phyloP scores from a whole-genome alignment of 495 filamentous ascomycete species.

The Haplographium delicatum region DNA sequence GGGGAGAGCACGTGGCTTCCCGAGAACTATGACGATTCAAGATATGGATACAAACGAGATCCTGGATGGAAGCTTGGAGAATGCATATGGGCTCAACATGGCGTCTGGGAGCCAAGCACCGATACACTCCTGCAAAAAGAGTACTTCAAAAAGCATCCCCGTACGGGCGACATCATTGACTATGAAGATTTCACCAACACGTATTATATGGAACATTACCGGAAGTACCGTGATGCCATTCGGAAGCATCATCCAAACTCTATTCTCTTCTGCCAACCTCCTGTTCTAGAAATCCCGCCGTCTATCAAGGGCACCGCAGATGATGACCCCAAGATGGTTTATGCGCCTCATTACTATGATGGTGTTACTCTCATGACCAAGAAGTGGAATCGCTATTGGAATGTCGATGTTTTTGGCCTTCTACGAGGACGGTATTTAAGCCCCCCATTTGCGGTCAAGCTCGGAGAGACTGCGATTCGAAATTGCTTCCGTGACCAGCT shows the following conservation, averaged over 20 bases:
- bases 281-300: conserved; percentile 87
- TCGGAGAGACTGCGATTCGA: conserved; percentile 91
- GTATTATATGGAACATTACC: conserved; percentile 83
- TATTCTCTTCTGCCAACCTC: conserved; percentile 88
- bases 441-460: conserved; percentile 83
- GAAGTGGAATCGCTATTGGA: conserved; percentile 97
- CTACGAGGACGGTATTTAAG: conserved; percentile 82
- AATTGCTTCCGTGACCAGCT: conserved; percentile 93
- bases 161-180: conserved; percentile 63
- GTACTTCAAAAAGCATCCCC: conserved; percentile 78
- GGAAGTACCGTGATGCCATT: conserved; percentile 68
- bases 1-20: conserved; percentile 82
- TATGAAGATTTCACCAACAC: conserved; percentile 83
- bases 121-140: conserved; percentile 77
- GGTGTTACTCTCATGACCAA: conserved; percentile 96
- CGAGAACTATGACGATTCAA: conserved; percentile 70
- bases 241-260: conserved; percentile 68
- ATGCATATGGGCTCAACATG: conserved; percentile 96
- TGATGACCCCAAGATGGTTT: conserved; percentile 85
- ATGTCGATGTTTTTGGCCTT: conserved; percentile 90
- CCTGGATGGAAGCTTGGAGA: conserved; percentile 85
- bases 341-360: conserved; percentile 94
- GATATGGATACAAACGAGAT: conserved; percentile 88
- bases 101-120: conserved; percentile 81
- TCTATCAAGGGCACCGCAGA: conserved; percentile 80